These are phyloP conservation scores for Sophora flavescens DNA, from an alignment of 306 rosid species.

Conservation along the genomic window DNA sequence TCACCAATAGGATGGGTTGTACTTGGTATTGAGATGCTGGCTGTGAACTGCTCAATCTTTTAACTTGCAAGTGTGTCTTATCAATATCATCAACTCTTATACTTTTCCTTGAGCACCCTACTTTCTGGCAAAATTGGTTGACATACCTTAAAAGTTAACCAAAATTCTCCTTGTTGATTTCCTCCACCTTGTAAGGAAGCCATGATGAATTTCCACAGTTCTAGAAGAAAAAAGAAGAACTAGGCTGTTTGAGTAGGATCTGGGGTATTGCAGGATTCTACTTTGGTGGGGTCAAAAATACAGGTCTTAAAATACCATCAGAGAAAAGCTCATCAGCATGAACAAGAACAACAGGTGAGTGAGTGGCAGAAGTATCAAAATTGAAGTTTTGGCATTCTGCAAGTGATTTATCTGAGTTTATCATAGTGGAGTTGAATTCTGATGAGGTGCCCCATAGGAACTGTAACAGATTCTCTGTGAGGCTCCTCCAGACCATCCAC, in stretches of 20 bases:
- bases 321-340: slow-evolving; percentile 81
- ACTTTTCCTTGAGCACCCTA: slow-evolving; percentile 49
- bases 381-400: slow-evolving; percentile 57
- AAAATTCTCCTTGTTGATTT: slow-evolving; percentile 46
- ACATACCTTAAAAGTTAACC: slow-evolving; percentile 43
- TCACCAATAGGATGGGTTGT: slow-evolving; percentile 29
- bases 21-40: slow-evolving; percentile 48
- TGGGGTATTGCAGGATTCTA: slow-evolving; percentile 28
- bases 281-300: slow-evolving; percentile 35
- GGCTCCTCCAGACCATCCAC: slow-evolving; percentile 21
- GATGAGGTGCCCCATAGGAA: slow-evolving; percentile 40
- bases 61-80: slow-evolving; percentile 46
- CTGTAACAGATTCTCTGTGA: slow-evolving; percentile 32
- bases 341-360: slow-evolving; percentile 47
- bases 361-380: slow-evolving; percentile 54
- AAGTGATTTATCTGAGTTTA: slow-evolving; percentile 13
- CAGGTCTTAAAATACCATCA: slow-evolving; percentile 61
- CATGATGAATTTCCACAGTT: slow-evolving; percentile 36
- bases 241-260: slow-evolving; percentile 40
- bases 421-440: slow-evolving; percentile 6
- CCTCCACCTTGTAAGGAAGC: slow-evolving; percentile 52
- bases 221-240: slow-evolving; percentile 42
- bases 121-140: slow-evolving; percentile 37
- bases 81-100: slow-evolving; percentile 55
- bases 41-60: slow-evolving; percentile 46